Conservation (phyloP, 805 yeast genomes). For the Dipodascus geniculatus region DNA sequence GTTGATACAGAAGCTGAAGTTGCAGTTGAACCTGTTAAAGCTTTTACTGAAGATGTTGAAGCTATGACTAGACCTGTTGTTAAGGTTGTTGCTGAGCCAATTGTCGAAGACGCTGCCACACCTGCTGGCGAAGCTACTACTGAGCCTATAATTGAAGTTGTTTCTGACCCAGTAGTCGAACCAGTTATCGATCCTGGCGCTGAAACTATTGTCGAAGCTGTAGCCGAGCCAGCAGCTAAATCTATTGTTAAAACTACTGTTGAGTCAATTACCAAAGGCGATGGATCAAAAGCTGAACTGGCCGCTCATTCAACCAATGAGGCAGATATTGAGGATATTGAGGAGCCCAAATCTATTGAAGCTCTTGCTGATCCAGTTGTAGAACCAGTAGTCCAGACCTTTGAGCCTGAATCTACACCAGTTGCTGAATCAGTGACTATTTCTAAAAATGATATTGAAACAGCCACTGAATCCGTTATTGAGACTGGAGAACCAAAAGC, state of each 20-base stretch:
- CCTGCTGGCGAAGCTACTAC: not conserved
- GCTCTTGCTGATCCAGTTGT: not conserved
- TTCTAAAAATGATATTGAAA: not conserved
- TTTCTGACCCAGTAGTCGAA: not conserved
- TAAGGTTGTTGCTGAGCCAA: not conserved
- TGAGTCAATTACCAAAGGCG: too few relatives aligned
- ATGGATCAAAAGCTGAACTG: not conserved
- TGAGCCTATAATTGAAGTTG: not conserved
- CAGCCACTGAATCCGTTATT: not conserved
- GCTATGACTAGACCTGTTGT: not conserved
- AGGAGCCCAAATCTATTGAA: not conserved
- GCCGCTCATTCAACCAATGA: too few relatives aligned
- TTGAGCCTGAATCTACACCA: not conserved
- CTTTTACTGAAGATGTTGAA: not conserved
- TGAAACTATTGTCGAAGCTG: not conserved
- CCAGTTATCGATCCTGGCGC: not conserved
- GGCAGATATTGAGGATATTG: not conserved
- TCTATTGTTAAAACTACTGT: too few relatives aligned
- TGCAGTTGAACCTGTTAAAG: not conserved
- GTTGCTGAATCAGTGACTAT: not conserved
- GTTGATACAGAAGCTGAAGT: not conserved
- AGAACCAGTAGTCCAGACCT: not conserved
- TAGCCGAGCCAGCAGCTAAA: too few relatives aligned
- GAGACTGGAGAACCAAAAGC: too few relatives aligned
- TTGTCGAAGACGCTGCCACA: not conserved